Evolutionary conservation across 768 basidiomycete genomes (phyloP).

Genomic region (Phaffia australis): DNA sequence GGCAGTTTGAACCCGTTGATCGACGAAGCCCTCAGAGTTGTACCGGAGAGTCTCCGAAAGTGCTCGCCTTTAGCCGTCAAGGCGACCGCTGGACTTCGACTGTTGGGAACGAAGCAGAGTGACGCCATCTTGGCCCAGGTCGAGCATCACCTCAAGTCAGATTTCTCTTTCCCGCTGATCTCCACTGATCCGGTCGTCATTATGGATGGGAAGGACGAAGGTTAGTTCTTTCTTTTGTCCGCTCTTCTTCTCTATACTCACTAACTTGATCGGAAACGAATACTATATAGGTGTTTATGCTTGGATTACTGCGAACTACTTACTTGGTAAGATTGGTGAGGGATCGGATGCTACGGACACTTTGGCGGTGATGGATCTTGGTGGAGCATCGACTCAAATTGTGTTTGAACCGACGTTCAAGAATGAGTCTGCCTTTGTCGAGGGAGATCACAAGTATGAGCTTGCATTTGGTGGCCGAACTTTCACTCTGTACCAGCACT

Average conservation of each 20-base stretch:
- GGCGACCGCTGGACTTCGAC: constrained; percentile 77
- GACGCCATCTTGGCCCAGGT: constrained; percentile 67
- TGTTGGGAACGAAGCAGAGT: constrained; percentile 55
- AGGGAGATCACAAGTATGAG: constrained; percentile 86
- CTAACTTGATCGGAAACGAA: neutral
- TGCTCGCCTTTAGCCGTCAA: constrained; percentile 88
- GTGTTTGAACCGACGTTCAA: constrained; percentile 75
- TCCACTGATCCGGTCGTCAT: constrained; percentile 60
- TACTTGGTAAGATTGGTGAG: constrained; percentile 60
- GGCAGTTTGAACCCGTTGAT: constrained; percentile 65
- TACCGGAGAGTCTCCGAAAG: constrained; percentile 52
- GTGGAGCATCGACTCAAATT: constrained; percentile 94
- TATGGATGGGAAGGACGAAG: constrained; percentile 94
- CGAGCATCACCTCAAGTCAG: constrained; percentile 46
- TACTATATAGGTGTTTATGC: constrained; percentile 58
- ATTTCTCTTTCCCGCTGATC: constrained; percentile 60
- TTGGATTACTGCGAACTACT: constrained; percentile 96
- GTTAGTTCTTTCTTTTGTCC: constrained; percentile 33
- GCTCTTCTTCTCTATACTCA: neutral
- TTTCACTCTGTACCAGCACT: constrained; percentile 86
- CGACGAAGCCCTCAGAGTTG: constrained; percentile 64
- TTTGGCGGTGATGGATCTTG: constrained; percentile 88
- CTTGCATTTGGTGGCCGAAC: constrained; percentile 60
- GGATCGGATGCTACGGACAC: constrained; percentile 46
- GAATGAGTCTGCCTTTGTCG: constrained; percentile 47